Evolutionary conservation across 2,329 filamentous ascomycete genomes (phyloP).

Genomic region (Didymellaceae sp.): DNA sequence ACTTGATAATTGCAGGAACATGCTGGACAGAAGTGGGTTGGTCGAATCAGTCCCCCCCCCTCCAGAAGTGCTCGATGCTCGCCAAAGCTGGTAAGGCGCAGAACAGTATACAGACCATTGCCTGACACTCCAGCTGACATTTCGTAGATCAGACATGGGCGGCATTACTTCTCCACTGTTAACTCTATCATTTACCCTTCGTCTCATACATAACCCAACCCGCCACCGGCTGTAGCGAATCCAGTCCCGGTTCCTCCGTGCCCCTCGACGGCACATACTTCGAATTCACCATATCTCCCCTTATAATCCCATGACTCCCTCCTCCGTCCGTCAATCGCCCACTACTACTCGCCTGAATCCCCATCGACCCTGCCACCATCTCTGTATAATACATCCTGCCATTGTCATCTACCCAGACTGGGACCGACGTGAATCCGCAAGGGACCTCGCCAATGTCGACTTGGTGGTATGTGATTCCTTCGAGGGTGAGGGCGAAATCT

Average conservation of each 20-base stretch:
- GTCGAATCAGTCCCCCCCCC: too few relatives aligned
- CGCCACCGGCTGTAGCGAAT: slow-evolving; percentile 17
- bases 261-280: not conserved
- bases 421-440: slow-evolving; percentile 12
- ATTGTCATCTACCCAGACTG: slow-evolving; percentile 21
- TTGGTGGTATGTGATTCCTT: slow-evolving; percentile 9
- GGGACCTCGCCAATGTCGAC: slow-evolving; percentile 17
- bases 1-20: not conserved
- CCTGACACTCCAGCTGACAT: too few relatives aligned
- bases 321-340: not conserved
- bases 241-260: slow-evolving; percentile 9
- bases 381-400: slow-evolving; percentile 10
- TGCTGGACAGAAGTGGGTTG: too few relatives aligned
- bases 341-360: slow-evolving; percentile 16
- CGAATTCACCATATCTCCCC: too few relatives aligned
- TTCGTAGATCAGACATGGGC: too few relatives aligned
- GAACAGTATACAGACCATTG: too few relatives aligned
- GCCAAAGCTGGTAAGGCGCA: too few relatives aligned
- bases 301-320: not conserved
- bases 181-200: not conserved
- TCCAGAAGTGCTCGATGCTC: too few relatives aligned
- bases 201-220: slow-evolving; percentile 26
- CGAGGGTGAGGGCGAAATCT: not conserved
- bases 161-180: too few relatives aligned
- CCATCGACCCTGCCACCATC: slow-evolving; percentile 22